Conservation (phyloP, 192 early-diverging fungal genomes). For the Coemansia nantahalensis region DNA sequence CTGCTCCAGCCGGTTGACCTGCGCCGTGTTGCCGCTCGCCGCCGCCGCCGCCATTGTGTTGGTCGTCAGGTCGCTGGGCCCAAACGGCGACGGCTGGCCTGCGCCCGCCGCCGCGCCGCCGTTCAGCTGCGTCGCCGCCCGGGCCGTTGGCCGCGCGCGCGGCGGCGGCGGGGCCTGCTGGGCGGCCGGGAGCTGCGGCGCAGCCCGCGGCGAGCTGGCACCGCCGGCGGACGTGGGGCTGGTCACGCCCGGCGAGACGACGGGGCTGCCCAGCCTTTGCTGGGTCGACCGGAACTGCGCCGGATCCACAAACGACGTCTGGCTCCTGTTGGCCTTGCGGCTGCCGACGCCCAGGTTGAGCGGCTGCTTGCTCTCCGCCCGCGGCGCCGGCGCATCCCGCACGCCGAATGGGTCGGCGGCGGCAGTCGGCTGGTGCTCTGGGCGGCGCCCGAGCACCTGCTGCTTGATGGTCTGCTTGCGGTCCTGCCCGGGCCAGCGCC, state of each 20-base stretch:
- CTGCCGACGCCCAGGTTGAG: slow-evolving; percentile 34
- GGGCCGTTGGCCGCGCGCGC: slow-evolving; percentile 25
- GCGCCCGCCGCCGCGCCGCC: not conserved
- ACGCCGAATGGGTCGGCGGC: slow-evolving; percentile 7
- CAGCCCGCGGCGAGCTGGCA: slow-evolving; percentile 6
- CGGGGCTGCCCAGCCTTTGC: slow-evolving; percentile 29
- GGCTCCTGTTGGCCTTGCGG: slow-evolving; percentile 28
- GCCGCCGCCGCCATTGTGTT: slow-evolving; percentile 39
- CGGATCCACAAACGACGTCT: slow-evolving; percentile 41
- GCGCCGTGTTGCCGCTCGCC: slow-evolving; percentile 48
- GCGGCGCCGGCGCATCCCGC: slow-evolving; percentile 1
- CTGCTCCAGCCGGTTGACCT: slow-evolving; percentile 34
- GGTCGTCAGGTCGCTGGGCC: slow-evolving; percentile 22
- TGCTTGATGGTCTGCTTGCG: slow-evolving; percentile 4
- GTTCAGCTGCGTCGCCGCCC: too few relatives aligned
- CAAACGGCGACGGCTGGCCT: not conserved
- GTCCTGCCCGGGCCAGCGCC: slow-evolving; percentile 1
- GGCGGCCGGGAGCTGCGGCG: too few relatives aligned
- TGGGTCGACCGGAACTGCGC: slow-evolving; percentile 47
- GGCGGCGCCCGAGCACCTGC: too few relatives aligned
- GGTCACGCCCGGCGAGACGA: not conserved
- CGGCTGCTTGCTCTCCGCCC: slow-evolving; percentile 18
- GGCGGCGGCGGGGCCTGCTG: too few relatives aligned
- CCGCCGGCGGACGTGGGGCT: not conserved
- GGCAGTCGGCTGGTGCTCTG: too few relatives aligned